Base-by-base conservation (phyloP, 306 rosid genomes). In the Castanea sativa region DNA sequence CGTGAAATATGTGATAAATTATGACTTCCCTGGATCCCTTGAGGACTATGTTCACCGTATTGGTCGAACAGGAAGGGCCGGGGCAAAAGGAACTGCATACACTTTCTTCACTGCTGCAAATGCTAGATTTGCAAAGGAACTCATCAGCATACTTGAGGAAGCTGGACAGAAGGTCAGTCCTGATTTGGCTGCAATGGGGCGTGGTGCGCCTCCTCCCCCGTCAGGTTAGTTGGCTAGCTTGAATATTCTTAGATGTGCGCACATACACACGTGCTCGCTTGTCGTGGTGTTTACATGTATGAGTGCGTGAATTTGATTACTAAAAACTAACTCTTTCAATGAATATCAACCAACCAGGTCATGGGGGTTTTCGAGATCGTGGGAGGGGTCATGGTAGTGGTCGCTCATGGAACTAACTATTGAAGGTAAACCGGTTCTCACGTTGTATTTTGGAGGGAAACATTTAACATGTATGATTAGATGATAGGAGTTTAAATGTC, bases 31-130 rank as follows among this genome's bases (percentile, higher is more conserved):
- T 11, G 97, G 98, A 84, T 95, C 99, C 78, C 98, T 95, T 1
- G 99, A 95, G 88, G 99, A 95, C 75, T 95, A 93, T 80, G 99
- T 95, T 75, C 97, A 93, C 59, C 96, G 98, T 55, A 95, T 95
- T 83, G 99, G 99, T n/a, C 83, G 99, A 81, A 95, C 98, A 30
- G 98, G 99, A 69, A 90, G 98, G 86, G 99, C 99, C 43, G 98
- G 99, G 74, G 99, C 99, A 33, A 95, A 95, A 87, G 99, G 99
- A 87, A 95, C 98, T 33, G 99, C 99, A 2, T 90, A 95, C 83
- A 89, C 99, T 73, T 95, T 93, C 88, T 95, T 95, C 78, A 95
- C 99, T 1, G 99, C 98, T 69, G 90, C 94, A 51, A 95, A 93
- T 88, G 99, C 99, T 71, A 89, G 99, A 82, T 95, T 95, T 71